phyloP scores from a whole-genome alignment of 441 rosid genomes.

The Dalechampia spathulata region DNA sequence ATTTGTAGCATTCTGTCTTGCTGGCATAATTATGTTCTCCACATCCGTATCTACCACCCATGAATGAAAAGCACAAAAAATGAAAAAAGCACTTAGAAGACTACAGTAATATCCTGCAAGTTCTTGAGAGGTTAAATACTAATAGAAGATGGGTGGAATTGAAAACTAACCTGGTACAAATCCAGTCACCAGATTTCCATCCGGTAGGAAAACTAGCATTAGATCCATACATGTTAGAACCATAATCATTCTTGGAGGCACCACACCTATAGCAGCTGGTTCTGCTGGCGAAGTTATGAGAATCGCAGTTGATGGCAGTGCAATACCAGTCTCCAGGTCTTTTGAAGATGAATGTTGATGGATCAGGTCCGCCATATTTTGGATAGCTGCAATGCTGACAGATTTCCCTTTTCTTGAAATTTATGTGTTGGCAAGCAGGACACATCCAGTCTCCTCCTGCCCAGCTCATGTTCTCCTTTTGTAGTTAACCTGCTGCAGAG shows the following conservation, averaged over 20 bases:
- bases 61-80: slow-evolving; percentile 7
- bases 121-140: too few relatives aligned
- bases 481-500: too few relatives aligned
- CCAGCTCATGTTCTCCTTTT: slow-evolving; percentile 60
- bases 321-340: slow-evolving; percentile 94
- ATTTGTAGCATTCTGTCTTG: slow-evolving; percentile 73
- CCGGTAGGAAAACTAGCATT: slow-evolving; percentile 64
- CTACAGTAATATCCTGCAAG: too few relatives aligned
- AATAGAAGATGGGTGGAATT: too few relatives aligned
- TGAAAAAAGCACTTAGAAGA: too few relatives aligned
- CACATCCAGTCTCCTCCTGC: slow-evolving; percentile 96
- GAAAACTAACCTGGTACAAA: slow-evolving; percentile 47
- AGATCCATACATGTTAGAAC: slow-evolving; percentile 23
- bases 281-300: slow-evolving; percentile 83
- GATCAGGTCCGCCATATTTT: slow-evolving; percentile 79
- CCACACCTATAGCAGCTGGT: slow-evolving; percentile 69
- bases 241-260: slow-evolving; percentile 39
- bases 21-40: slow-evolving; percentile 89
- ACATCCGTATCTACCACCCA: slow-evolving; percentile 43
- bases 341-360: slow-evolving; percentile 29
- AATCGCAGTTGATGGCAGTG: slow-evolving; percentile 59
- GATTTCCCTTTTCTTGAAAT: slow-evolving; percentile 79
- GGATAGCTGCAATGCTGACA: slow-evolving; percentile 84
- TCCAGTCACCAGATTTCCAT: slow-evolving; percentile 93
- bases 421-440: slow-evolving; percentile 77